phyloP scores from a whole-genome alignment of 2,329 filamentous ascomycete genomes.

The Colletotrichum theobromicola region DNA sequence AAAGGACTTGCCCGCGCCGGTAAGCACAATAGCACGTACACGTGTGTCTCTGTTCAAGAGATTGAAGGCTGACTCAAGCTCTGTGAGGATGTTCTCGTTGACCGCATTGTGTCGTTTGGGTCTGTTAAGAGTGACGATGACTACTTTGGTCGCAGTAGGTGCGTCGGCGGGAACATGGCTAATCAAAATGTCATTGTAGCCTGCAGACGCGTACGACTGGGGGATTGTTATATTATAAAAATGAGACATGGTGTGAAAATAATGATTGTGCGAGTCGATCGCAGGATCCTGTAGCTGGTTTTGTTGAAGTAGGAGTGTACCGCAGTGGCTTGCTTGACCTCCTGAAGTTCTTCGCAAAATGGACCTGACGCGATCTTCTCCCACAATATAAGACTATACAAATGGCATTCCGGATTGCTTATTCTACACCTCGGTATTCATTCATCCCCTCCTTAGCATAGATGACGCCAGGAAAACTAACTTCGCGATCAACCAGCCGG shows the following conservation, averaged over 20 bases:
- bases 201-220: not conserved
- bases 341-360: accelerated
- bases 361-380: accelerated
- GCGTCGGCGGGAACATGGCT: conserved; percentile 2
- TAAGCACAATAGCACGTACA: not conserved
- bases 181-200: conserved; percentile 8
- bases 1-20: not conserved
- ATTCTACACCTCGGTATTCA: not conserved
- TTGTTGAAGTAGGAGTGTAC: not conserved
- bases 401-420: not conserved
- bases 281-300: not conserved
- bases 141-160: not conserved
- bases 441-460: not conserved
- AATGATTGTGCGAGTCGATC: not conserved
- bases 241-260: not conserved
- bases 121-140: not conserved
- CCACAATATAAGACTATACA: accelerated
- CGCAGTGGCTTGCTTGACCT: not conserved
- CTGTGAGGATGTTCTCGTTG: conserved; percentile 1
- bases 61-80: not conserved
- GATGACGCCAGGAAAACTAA: not conserved
- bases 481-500: not conserved
- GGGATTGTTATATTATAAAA: not conserved
- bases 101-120: not conserved
- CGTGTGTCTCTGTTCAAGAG: not conserved